phyloP scores from a whole-genome alignment of 2,329 filamentous ascomycete genomes.

The Bipolaris gigantea region DNA sequence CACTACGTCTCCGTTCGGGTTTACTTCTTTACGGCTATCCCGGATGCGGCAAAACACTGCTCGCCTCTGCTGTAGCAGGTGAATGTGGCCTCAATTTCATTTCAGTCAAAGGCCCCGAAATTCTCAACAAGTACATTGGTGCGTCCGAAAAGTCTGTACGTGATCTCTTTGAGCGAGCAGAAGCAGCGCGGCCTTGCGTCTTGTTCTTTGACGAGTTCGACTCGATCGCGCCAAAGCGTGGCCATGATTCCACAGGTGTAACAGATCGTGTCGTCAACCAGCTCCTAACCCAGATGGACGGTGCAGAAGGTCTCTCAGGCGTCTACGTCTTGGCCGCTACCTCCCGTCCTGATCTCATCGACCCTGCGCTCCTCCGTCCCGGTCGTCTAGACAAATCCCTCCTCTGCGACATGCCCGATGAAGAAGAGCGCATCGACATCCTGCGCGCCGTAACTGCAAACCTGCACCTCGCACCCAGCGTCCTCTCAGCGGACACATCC shows the following conservation, averaged over 20 bases:
- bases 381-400: conserved; percentile 92
- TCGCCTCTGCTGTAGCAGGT: conserved; percentile 94
- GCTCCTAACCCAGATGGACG: conserved; percentile 97
- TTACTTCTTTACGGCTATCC: conserved; percentile 92
- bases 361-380: conserved; percentile 87
- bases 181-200: conserved; percentile 88
- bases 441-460: conserved; percentile 81
- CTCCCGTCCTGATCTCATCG: conserved; percentile 89
- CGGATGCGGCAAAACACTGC: conserved; percentile 92
- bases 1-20: conserved; percentile 89
- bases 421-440: conserved; percentile 85
- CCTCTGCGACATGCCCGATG: conserved; percentile 82
- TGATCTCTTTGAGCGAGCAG: conserved; percentile 90
- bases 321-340: conserved; percentile 97
- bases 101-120: conserved; percentile 95
- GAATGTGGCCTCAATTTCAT: conserved; percentile 99
- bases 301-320: conserved; percentile 89
- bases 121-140: conserved; percentile 98
- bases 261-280: conserved; percentile 98
- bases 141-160: conserved; percentile 95
- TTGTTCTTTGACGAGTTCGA: conserved; percentile 99
- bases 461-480: conserved; percentile 69
- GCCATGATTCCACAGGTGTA: conserved; percentile 96
- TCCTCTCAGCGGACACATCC: conserved; percentile 52
- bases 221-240: conserved; percentile 93